Evolutionary conservation across 164 flowering plant species (phyloP).

Genomic region (Platanus orientalis): DNA sequence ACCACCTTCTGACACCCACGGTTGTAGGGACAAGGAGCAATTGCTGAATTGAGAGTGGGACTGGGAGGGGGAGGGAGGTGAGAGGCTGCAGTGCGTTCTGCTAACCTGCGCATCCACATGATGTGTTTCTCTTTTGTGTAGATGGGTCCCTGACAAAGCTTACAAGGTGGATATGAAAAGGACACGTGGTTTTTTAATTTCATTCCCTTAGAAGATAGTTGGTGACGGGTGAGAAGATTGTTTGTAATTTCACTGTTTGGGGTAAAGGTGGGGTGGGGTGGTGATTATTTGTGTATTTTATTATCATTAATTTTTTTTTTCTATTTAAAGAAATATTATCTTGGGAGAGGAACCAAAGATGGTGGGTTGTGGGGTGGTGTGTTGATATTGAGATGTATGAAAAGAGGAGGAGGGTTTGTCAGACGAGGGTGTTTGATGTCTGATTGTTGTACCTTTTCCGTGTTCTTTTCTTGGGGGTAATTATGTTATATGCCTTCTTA

Average conservation of each 20-base stretch:
- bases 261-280: no score
- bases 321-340: not conserved
- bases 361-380: constrained; percentile 2
- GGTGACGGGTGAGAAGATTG: no score
- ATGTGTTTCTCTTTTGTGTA: constrained; percentile 6
- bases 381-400: not conserved
- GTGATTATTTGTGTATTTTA: not conserved
- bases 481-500: not conserved
- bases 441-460: constrained; percentile 11
- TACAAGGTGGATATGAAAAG: constrained; percentile 1
- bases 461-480: not conserved
- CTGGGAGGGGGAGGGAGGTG: not conserved
- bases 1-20: constrained; percentile 11
- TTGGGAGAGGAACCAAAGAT: not conserved
- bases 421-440: constrained; percentile 3
- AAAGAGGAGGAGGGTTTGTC: not conserved
- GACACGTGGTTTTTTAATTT: constrained; percentile 15
- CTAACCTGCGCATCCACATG: constrained; percentile 18
- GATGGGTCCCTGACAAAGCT: constrained; percentile 6
- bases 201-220: not conserved
- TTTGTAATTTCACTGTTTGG: no score
- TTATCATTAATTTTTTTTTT: not conserved
- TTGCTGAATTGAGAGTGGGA: constrained; percentile 10
- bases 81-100: constrained; percentile 5
- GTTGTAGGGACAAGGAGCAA: constrained; percentile 15